Evolutionary conservation across 2,329 filamentous ascomycete genomes (phyloP).

Genomic region (Curvularia eragrostidis): DNA sequence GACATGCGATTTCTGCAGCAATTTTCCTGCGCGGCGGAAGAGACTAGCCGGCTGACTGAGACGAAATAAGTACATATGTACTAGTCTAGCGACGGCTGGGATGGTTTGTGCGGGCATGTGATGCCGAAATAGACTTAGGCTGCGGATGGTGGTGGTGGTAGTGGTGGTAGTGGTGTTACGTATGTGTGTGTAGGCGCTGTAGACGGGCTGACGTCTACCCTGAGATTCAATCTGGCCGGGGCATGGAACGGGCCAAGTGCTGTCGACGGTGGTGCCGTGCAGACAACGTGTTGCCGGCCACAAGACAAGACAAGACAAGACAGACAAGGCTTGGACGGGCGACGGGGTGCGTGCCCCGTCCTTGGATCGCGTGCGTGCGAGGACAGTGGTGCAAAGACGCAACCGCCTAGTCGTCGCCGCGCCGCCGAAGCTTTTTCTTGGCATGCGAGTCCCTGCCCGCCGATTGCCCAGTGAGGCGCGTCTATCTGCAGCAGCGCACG

Average conservation of each 20-base stretch:
- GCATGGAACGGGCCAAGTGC: not conserved
- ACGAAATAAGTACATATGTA: no score
- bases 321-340: not conserved
- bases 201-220: no score
- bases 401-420: conserved; percentile 7
- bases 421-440: conserved; percentile 16
- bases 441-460: not conserved
- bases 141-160: not conserved
- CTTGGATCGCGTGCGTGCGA: not conserved
- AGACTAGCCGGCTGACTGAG: not conserved
- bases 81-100: no score
- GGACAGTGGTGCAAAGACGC: conserved; percentile 9
- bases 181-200: no score
- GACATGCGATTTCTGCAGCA: not conserved
- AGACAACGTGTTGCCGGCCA: no score
- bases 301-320: no score
- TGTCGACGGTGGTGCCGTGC: no score
- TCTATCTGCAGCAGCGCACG: conserved; percentile 18
- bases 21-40: not conserved
- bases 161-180: not conserved
- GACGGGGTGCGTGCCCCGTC: not conserved
- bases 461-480: conserved; percentile 18
- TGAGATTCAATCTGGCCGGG: not conserved
- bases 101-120: not conserved
- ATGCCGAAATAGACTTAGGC: not conserved